A percentile compares a stretch with the other conserved stretches of the same genome.
Conservation (phyloP, 352 stramenopile species). For the Phytophthora boehmeriae region DNA sequence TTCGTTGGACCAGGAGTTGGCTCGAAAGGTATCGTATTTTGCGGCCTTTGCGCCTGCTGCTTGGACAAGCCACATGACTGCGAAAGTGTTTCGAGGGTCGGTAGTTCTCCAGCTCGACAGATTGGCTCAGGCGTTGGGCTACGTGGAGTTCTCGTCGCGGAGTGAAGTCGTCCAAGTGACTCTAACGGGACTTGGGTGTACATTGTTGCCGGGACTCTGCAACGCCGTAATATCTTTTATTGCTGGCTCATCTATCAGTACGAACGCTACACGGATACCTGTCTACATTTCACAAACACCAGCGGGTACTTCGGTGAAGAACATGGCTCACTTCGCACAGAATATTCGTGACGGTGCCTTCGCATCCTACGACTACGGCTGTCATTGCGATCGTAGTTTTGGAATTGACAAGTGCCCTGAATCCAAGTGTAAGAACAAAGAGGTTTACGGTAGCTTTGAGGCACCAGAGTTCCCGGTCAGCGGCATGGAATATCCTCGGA, state of each 20-base stretch:
- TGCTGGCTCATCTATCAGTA: constrained; percentile 42
- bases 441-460: constrained; percentile 45
- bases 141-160: constrained; percentile 42
- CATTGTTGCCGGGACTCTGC: constrained; percentile 41
- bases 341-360: constrained; percentile 54
- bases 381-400: constrained; percentile 30
- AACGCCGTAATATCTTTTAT: constrained; percentile 40
- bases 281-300: constrained; percentile 64
- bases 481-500: constrained; percentile 42
- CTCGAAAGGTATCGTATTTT: constrained; percentile 57
- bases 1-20: constrained; percentile 49
- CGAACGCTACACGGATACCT: constrained; percentile 49
- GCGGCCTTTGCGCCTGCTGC: constrained; percentile 49
- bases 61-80: constrained; percentile 37
- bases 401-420: constrained; percentile 33
- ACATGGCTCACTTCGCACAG: constrained; percentile 57
- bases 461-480: constrained; percentile 31
- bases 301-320: constrained; percentile 60
- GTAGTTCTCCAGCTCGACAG: constrained; percentile 42
- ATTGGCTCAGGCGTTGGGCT: constrained; percentile 38
- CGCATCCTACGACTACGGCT: constrained; percentile 57
- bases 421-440: constrained; percentile 50
- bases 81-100: constrained; percentile 41
- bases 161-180: constrained; percentile 38
- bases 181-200: constrained; percentile 37